Base-by-base conservation (phyloP, 192 early-diverging fungal genomes). In the Coemansia sp. region DNA sequence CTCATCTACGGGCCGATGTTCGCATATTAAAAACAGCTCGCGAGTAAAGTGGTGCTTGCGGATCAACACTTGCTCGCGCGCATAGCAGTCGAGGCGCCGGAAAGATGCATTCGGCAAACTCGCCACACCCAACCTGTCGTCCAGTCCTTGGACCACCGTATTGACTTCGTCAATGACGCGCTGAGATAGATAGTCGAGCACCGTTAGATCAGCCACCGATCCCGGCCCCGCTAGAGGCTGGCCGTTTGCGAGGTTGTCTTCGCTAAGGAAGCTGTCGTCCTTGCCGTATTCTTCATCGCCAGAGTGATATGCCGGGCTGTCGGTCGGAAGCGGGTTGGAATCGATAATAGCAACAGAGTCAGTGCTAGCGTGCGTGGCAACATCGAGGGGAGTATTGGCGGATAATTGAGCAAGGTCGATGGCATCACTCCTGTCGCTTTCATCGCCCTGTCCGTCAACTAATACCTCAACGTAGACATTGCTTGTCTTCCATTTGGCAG, bases 171-270 rank as follows among this genome's bases (percentile, higher is more conserved):
- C 59, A 1, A 81, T 55, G 34, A 81, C 43, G 3, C 59, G 63
- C 24, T 74, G 62, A 13, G 78, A 81, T 34, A 81, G 18, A 50
- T 71, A 75, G 53, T 81, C 78, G 8, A 81, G 69, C 13, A 81
- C 73, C 33, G 45, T 36, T 33, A 81, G 69, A 36, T 81, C 78
- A 0, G 69, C 72, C 16, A 43, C 48, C 1, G 67, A 66, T 40
- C 66, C 69, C 3, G 42, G 59, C 4, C 59, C 51, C 11, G 51
- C 51, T 8, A 28, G 26, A 3, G 51, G 28, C 26, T 26, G 24
- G 6, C 28, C 9, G 26, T 55, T 55, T 33, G 14, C 13, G 26
- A 13, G 14, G 16, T 18, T 31, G 11, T 6, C 51, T n/a, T 55
- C 51, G 26, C 31, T 33, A 55, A 55, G 26, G 14, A 55, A 55